Evolutionary conservation across 2,329 filamentous ascomycete species (phyloP), one percentile per base, ranked within the genome.

Genomic region (Cladobotryum mycophilum): DNA sequence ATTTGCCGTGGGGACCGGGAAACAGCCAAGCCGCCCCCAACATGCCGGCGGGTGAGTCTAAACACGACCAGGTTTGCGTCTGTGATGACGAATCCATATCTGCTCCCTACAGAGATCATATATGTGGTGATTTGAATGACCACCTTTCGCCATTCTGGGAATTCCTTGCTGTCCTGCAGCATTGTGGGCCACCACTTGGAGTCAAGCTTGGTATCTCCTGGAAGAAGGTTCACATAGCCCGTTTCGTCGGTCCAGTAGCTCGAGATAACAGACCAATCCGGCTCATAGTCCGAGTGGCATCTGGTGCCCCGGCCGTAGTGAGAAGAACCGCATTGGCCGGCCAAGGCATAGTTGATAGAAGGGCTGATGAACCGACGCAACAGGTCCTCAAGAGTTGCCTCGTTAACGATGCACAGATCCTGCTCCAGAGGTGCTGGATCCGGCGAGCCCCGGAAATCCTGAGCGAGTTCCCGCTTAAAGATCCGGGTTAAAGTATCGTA

Each of bases 21-120:
- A 4, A 6, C 15, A 25, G 40, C 40, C 14, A 50, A 7, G 8
- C 48, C 48, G 12, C 14, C 18, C 14, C 42, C 35, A 12, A 30
- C 40, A n/a, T 18, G 33, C 44, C 43, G 11, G 5, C 42, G 47
- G 18, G 48, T 44, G 25, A 47, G 17, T 22, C 48, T 13, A 5
- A 45, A 34, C 14, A 45, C 52, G 8, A 51, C 20, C 68, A 72
- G 55, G 73, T 74, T 2, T 76, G 71, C 58, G 76, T 78, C 56
- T 18, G 51, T 49, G 17, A 53, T 45, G 37, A 53, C n/a, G 15
- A 49, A 53, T 15, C 51, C 51, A 14, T 53, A 53, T 17, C 51
- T 41, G 33, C 20, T 35, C 6, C 25, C 7, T 8, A 42, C 36
- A 5, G 12, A 6, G 8, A 33, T 36, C 46, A 48, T 48, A n/a